phyloP scores from a whole-genome alignment of 31 red algal genomes.

The Odonthalia washingtoniensis region DNA sequence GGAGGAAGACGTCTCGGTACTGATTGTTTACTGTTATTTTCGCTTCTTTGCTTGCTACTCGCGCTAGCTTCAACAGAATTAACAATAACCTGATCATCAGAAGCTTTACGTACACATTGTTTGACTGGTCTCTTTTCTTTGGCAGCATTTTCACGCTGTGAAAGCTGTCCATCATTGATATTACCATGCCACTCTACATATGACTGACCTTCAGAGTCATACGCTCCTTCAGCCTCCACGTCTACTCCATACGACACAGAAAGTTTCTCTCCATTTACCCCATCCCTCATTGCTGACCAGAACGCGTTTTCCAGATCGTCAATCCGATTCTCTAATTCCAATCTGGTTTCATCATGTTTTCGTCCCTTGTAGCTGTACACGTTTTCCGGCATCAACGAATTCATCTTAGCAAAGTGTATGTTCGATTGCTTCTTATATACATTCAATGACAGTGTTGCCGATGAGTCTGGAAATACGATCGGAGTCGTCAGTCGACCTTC shows the following conservation, averaged over 20 bases:
- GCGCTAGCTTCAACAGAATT: too few relatives aligned
- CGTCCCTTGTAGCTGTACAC: neutral
- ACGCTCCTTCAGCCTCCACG: constrained; percentile 70
- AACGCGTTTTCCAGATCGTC: constrained; percentile 41
- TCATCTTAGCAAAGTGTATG: neutral
- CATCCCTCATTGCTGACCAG: constrained; percentile 39
- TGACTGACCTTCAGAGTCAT: constrained; percentile 39
- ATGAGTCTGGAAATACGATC: constrained; percentile 37
- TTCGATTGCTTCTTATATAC: constrained; percentile 17
- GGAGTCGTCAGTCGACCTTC: constrained; percentile 41
- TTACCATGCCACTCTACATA: constrained; percentile 56
- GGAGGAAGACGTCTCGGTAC: too few relatives aligned
- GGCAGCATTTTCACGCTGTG: neutral
- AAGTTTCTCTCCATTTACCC: constrained; percentile 37
- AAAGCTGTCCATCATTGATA: neutral
- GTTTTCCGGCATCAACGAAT: neutral
- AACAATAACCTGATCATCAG: too few relatives aligned
- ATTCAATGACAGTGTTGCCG: constrained; percentile 26
- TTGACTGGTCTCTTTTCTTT: neutral
- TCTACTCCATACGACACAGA: constrained; percentile 60
- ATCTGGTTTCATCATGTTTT: neutral
- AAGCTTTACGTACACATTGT: neutral
- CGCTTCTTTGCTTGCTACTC: neutral
- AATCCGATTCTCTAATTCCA: constrained; percentile 6
- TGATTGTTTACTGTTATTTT: neutral